Evolutionary conservation across 2,329 filamentous ascomycete species (phyloP).

Genomic region (Ophiostoma montium): DNA sequence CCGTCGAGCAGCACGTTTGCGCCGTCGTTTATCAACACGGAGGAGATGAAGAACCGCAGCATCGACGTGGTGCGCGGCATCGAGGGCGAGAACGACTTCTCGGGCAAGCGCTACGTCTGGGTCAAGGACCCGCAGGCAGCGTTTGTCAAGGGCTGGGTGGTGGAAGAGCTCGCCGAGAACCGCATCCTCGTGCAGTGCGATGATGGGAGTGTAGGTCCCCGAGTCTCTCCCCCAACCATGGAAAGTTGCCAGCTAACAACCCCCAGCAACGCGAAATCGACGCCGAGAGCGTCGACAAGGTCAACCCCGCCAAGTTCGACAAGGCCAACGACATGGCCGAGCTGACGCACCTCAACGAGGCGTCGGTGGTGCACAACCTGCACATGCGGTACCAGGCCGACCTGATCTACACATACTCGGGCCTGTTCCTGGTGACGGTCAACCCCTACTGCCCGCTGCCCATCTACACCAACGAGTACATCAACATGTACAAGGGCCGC

Average conservation of each 20-base stretch:
- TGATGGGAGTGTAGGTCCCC: conserved; percentile 59
- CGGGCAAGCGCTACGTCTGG: conserved; percentile 97
- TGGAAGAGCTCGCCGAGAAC: conserved; percentile 61
- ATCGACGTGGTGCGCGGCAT: conserved; percentile 53
- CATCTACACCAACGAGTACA: conserved; percentile 92
- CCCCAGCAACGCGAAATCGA: conserved; percentile 72
- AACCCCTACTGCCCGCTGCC: conserved; percentile 92
- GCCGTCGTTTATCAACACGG: conserved; percentile 85
- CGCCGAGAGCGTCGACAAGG: conserved; percentile 83
- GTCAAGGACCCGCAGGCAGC: conserved; percentile 73
- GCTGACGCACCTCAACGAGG: conserved; percentile 92
- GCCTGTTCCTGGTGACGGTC: conserved; percentile 88
- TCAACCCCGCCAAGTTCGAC: conserved; percentile 98
- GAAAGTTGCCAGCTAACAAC: conserved; percentile 14
- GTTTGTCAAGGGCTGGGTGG: conserved; percentile 84
- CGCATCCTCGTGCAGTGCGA: conserved; percentile 81
- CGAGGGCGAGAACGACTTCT: conserved; percentile 97
- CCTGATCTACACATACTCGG: conserved; percentile 96
- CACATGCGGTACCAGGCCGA: conserved; percentile 91
- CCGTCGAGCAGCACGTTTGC: conserved; percentile 74
- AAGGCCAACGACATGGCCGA: conserved; percentile 99
- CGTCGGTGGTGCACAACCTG: conserved; percentile 93
- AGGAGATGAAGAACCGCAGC: conserved; percentile 46
- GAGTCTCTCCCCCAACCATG: neutral
- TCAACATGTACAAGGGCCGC: conserved; percentile 94